phyloP scores from a whole-genome alignment of 345 rosid species.

The Hevea brasiliensis region DNA sequence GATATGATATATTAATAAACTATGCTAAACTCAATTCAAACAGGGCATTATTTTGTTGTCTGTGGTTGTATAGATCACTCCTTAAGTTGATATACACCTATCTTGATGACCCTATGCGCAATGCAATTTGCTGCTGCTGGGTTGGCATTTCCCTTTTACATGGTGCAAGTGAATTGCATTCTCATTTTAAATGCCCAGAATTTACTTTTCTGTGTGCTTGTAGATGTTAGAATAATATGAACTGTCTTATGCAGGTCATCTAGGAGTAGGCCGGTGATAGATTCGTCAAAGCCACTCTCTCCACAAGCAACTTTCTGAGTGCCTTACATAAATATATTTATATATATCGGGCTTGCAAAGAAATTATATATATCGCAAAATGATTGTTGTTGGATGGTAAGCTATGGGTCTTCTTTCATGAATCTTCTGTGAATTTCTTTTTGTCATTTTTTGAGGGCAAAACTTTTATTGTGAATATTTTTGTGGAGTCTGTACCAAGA shows the following conservation, averaged over 20 bases:
- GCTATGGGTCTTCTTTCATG: neutral
- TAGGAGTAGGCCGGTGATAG: constrained; percentile 63
- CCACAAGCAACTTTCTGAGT: constrained; percentile 97
- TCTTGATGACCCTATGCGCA: constrained; percentile 54
- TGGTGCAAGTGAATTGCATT: constrained; percentile 60
- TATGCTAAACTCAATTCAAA: too few relatives aligned
- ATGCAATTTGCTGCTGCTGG: constrained; percentile 73
- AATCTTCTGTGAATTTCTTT: neutral
- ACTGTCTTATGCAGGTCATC: constrained; percentile 49
- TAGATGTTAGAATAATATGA: neutral
- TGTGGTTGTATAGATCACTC: neutral
- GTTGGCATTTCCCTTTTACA: constrained; percentile 84
- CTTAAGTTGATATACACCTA: neutral
- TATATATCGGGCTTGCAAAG: too few relatives aligned
- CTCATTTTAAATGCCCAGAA: neutral
- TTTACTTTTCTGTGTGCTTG: neutral
- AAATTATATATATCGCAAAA: constrained; percentile 36
- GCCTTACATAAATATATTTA: constrained; percentile 90
- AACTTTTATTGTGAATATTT: neutral
- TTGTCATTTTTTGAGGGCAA: neutral
- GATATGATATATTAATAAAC: too few relatives aligned
- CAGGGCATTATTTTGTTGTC: neutral
- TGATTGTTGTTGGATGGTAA: neutral
- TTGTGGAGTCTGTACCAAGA: constrained; percentile 6
- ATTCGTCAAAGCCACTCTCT: constrained; percentile 78